Percentiles rank a stretch among this genome's conserved stretches.
Conservation (phyloP, 768 basidiomycete genomes). For the Boletus huronensis region DNA sequence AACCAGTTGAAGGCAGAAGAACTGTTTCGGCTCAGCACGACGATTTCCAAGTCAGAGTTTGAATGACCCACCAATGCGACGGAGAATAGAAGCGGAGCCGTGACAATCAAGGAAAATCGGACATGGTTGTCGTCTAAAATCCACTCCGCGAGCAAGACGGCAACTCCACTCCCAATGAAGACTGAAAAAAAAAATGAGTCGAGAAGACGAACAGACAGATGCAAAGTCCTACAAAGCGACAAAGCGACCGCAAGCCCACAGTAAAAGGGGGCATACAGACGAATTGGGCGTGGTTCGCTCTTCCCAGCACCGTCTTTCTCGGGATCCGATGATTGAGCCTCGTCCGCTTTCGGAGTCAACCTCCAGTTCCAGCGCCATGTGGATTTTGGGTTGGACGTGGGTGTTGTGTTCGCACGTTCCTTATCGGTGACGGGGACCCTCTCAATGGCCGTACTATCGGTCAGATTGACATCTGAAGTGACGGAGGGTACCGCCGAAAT, state of each 20-base stretch:
- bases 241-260: conserved; percentile 62
- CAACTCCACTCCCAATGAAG: conserved; percentile 63
- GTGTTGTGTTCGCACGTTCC: neutral
- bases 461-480: conserved; percentile 52
- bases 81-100: conserved; percentile 70
- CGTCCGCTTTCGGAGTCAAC: conserved; percentile 28
- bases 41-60: neutral
- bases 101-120: conserved; percentile 64
- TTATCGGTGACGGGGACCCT: conserved; percentile 21
- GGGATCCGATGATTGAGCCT: conserved; percentile 20
- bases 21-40: conserved; percentile 38
- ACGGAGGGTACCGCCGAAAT: conserved; percentile 45
- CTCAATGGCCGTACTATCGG: conserved; percentile 35
- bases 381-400: conserved; percentile 2
- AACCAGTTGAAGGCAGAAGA: conserved; percentile 71
- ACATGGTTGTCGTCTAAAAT: conserved; percentile 55
- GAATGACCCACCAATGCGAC: conserved; percentile 57
- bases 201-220: conserved; percentile 3
- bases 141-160: conserved; percentile 61
- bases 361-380: conserved; percentile 45
- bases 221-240: conserved; percentile 50
- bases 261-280: conserved; percentile 72
- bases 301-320: conserved; percentile 49
- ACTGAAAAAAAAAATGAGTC: conserved; percentile 38
- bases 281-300: conserved; percentile 41